These are phyloP conservation scores for Actinomortierella ambigua DNA, from an alignment of 371 early-diverging fungal genomes.

Conservation along the genomic window DNA sequence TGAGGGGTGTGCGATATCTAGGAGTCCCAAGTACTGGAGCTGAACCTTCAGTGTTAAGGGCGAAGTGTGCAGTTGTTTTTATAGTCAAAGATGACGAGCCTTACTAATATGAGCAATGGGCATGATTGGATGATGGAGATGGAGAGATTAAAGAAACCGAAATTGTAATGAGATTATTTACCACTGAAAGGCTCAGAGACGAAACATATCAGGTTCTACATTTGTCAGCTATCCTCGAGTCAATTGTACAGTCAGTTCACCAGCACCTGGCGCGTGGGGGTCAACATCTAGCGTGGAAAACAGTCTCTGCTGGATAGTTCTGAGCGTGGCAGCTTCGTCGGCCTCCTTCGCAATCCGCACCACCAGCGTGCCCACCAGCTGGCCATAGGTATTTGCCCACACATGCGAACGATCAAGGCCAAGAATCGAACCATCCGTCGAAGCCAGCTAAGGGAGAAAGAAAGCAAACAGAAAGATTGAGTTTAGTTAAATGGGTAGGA, in stretches of 20 bases:
- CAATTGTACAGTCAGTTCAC: conserved; percentile 59
- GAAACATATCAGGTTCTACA: too few species aligned
- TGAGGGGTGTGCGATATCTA: too few species aligned
- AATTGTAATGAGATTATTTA: too few species aligned
- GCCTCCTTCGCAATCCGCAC: conserved; percentile 56
- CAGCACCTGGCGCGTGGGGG: conserved; percentile 37
- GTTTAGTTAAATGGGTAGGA: conserved; percentile 4
- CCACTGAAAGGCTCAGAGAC: too few species aligned
- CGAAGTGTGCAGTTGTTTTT: too few species aligned
- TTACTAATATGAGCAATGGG: too few species aligned
- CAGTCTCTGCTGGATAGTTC: conserved; percentile 56
- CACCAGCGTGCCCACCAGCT: conserved; percentile 61
- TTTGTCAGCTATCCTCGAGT: conserved; percentile 9
- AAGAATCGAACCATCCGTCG: conserved; percentile 53
- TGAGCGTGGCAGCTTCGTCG: conserved; percentile 58
- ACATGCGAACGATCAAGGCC: conserved; percentile 60
- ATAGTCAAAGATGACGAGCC: too few species aligned
- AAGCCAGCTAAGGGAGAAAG: conserved; percentile 22
- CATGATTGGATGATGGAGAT: too few species aligned
- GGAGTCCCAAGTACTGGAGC: too few species aligned
- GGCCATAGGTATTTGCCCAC: conserved; percentile 69
- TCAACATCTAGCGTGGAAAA: conserved; percentile 54
- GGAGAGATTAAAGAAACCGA: too few species aligned
- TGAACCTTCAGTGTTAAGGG: too few species aligned
- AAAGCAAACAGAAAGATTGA: neutral